Evolutionary conservation across 1,284 basidiomycete genomes (phyloP).

Genomic region (Stygiomarasmius scandens): DNA sequence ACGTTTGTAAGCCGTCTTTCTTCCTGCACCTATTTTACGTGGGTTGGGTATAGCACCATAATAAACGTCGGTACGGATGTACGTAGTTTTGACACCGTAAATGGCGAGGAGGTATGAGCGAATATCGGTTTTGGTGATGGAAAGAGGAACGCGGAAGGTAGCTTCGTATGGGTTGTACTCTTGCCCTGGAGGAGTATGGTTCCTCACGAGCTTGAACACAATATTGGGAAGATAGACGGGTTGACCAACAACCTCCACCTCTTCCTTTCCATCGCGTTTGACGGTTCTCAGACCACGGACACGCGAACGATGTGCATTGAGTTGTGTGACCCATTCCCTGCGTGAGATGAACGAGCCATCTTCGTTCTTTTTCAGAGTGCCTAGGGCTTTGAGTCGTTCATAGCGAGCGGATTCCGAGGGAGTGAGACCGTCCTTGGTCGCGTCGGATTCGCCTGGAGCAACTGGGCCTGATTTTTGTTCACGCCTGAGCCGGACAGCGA

Average conservation of each 20-base stretch:
- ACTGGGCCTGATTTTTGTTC: conserved; percentile 48
- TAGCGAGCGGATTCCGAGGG: conserved; percentile 65
- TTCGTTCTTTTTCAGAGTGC: conserved; percentile 41
- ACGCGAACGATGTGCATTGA: conserved; percentile 60
- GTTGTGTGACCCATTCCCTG: conserved; percentile 56
- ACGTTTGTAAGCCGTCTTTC: conserved; percentile 69
- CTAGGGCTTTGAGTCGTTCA: conserved; percentile 55
- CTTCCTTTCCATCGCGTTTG: conserved; percentile 33
- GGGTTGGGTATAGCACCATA: conserved; percentile 49
- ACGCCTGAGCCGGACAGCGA: conserved; percentile 72
- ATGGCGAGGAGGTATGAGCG: conserved; percentile 83
- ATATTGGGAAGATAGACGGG: conserved; percentile 90
- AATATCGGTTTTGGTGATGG: conserved; percentile 90
- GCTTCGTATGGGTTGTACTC: conserved; percentile 94
- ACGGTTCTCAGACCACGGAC: conserved; percentile 62
- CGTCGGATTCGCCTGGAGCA: conserved; percentile 49
- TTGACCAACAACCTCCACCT: conserved; percentile 69
- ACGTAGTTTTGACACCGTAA: conserved; percentile 88
- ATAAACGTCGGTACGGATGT: conserved; percentile 92
- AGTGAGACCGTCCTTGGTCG: conserved; percentile 54
- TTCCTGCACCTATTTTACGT: conserved; percentile 36
- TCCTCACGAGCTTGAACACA: conserved; percentile 82
- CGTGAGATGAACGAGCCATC: conserved; percentile 47
- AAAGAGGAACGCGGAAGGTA: conserved; percentile 87
- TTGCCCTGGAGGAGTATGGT: conserved; percentile 75